Evolutionary conservation across 2,329 filamentous ascomycete species (phyloP), one percentile per base, ranked within the genome.

Genomic region (Colletotrichum camelliae): DNA sequence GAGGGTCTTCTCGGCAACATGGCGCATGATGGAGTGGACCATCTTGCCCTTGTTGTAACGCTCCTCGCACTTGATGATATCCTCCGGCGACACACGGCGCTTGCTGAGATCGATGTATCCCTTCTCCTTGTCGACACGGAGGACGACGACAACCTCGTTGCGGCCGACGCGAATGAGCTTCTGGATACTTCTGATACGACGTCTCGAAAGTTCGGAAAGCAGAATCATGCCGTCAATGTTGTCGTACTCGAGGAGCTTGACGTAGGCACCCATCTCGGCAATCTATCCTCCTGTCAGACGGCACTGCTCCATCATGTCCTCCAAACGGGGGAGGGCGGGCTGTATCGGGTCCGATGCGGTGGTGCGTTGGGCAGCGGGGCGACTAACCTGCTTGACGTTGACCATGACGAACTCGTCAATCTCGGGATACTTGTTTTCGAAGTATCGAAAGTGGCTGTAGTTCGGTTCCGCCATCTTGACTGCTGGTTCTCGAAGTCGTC

Each of bases 181-280:
- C 87, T 99, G 97, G 82, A 99, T 99, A 91, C 93, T 96, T 89
- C 97, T 91, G 83, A 99, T 99, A 94, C 97, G 97, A 92, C 97
- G 93, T 90, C 97, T 93, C 76, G 97, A 99, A 79, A 99, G 92
- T 88, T 99, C 97, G 82, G 95, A 98, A 79, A 99, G 95, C 80
- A 99, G 90, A 83, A 99, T 99, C 97, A 99, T 99, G 92, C 97
- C 97, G 85, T 99, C 97, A 83, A 99, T 99, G 89, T 98, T 98
- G 88, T 99, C 97, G 88, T 99, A 99, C 89, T 99, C 97, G 81
- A 99, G 94, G 72, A 99, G 93, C 89, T 99, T 99, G 84, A 99
- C 97, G 86, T 99, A 99, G 82, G 97, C 97, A 86, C 97, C 97
- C 97, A 99, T 99, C 88, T 99, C 97, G 86, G 97, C 97, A 85